Evolutionary conservation across 208 protist species (phyloP), one percentile per base, ranked within the genome.

Genomic region (Wallacemonas sp.): DNA sequence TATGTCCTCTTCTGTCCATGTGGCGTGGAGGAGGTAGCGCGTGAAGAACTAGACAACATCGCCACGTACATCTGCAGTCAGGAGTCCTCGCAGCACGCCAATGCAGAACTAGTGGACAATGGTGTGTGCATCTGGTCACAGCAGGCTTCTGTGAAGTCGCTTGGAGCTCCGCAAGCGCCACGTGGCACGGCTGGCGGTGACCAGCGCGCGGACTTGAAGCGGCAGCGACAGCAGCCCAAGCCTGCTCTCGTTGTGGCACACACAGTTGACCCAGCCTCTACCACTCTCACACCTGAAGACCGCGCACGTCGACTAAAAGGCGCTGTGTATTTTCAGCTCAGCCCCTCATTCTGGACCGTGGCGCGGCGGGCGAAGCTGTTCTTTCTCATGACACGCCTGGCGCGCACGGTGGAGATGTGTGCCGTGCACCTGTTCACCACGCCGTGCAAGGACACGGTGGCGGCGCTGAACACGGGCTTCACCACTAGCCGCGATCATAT

Each of bases 21-120:
- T 19, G 77, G 77, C 5, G 77, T 77, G 5, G 82, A 84, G 34
- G 77, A 88, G 33, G 77, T 81, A 9, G 77, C 71, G 6, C 62
- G 22, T 19, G 22, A 26, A 2, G 60, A 46, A 21, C 28, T 70
- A 1, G 30, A 34, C 1, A 11, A 0, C 33, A 56, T 60, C 28
- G 46, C 26, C 6, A 2, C 8, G 2, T 2, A 11, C 19, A 24
- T 51, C 22, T n/a, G n/a, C n/a, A n/a, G n/a, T n/a, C n/a, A n/a
- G n/a, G n/a, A n/a, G n/a, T n/a, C n/a, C 36, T 41, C 9, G 36
- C 36, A 41, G 36, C 36, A 14, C 14, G 36, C 51, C 3, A n/a
- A n/a, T n/a, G n/a, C n/a, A n/a, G n/a, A n/a, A n/a, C n/a, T n/a
- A n/a, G n/a, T n/a, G n/a, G n/a, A n/a, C n/a, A n/a, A n/a, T 38